Conservation (phyloP, 306 rosid genomes). For the Vigna nakashimae region DNA sequence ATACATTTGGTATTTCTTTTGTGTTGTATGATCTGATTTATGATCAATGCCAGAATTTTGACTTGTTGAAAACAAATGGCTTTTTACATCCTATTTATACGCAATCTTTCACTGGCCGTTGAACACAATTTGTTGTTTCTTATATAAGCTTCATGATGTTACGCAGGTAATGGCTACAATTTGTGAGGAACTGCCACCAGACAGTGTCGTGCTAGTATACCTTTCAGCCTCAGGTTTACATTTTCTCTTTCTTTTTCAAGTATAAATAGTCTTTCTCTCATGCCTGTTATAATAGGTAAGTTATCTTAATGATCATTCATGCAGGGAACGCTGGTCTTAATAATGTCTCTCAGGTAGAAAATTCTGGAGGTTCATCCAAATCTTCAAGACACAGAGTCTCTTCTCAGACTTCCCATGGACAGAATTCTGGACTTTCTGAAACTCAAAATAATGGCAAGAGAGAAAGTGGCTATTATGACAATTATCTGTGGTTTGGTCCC, state of each 20-base stretch:
- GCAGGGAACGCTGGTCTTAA: conserved; percentile 76
- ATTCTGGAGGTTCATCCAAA: conserved; percentile 67
- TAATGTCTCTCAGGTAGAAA: conserved; percentile 61
- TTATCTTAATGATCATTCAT: conserved; percentile 49
- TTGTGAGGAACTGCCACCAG: conserved; percentile 93
- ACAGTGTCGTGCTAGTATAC: conserved; percentile 82
- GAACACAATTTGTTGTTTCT: conserved; percentile 37
- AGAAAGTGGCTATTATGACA: conserved; percentile 65
- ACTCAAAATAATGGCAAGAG: conserved; percentile 67
- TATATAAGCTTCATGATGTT: conserved; percentile 45
- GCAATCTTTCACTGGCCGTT: conserved; percentile 3
- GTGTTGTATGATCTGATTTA: conserved; percentile 20
- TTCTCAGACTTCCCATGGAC: conserved; percentile 63
- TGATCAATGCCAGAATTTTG: conserved; percentile 1
- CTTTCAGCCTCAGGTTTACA: conserved; percentile 89
- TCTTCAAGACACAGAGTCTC: conserved; percentile 58
- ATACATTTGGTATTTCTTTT: conserved; percentile 17
- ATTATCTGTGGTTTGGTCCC: conserved; percentile 88
- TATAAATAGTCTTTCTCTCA: conserved; percentile 23
- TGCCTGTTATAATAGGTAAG: conserved; percentile 45
- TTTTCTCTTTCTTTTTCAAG: conserved; percentile 38
- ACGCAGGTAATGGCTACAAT: conserved; percentile 92
- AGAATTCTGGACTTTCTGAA: conserved; percentile 57
- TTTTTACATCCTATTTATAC: conserved; percentile 23
- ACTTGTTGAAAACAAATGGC: conserved; percentile 22